These are phyloP conservation scores for Peltaster fructicola DNA, from an alignment of 2,329 filamentous ascomycete species.

Conservation along the genomic window DNA sequence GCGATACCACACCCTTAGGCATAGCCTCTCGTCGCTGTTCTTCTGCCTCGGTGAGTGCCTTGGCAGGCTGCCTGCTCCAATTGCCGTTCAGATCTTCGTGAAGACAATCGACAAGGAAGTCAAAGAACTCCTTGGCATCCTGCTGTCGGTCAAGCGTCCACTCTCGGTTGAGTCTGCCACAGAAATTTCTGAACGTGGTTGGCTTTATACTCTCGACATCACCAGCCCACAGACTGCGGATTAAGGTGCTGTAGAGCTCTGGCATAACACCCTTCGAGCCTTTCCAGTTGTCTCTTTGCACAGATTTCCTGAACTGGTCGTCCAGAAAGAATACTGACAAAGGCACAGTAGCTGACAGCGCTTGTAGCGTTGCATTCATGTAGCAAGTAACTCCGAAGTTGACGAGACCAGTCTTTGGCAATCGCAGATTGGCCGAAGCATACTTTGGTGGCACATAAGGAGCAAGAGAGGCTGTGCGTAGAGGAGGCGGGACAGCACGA, in stretches of 20 bases:
- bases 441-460: conserved; percentile 29
- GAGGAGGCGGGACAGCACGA: conserved; percentile 24
- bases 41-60: conserved; percentile 39
- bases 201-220: conserved; percentile 31
- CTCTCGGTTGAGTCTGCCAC: conserved; percentile 42
- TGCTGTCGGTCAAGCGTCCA: conserved; percentile 68
- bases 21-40: conserved; percentile 43
- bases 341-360: conserved; percentile 52
- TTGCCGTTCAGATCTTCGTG: conserved; percentile 70
- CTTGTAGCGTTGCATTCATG: conserved; percentile 80
- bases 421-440: conserved; percentile 24
- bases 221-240: conserved; percentile 45
- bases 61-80: conserved; percentile 41
- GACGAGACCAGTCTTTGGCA: conserved; percentile 53
- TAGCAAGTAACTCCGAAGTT: conserved; percentile 80
- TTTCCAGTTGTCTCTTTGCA: conserved; percentile 45
- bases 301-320: conserved; percentile 42
- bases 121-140: conserved; percentile 79
- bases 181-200: conserved; percentile 38
- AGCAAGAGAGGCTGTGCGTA: conserved; percentile 20
- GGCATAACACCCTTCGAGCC: conserved; percentile 46
- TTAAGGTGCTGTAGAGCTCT: conserved; percentile 42
- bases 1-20: conserved; percentile 46
- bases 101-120: conserved; percentile 63
- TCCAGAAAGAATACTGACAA: conserved; percentile 46